Evolutionary conservation across 371 early-diverging fungal genomes (phyloP).

Genomic region (Capillidium heterosporum): DNA sequence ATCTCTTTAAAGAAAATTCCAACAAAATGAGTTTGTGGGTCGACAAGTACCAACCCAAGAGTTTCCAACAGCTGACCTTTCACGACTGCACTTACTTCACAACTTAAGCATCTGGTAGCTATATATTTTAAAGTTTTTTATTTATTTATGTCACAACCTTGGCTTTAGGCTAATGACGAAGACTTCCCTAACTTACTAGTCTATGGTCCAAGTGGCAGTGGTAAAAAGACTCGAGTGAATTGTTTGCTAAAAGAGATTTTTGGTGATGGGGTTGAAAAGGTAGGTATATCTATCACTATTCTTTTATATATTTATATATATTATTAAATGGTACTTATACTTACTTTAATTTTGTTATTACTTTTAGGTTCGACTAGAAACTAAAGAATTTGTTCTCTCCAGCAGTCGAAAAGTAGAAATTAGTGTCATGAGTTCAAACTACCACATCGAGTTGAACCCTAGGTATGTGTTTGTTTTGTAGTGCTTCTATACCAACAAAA

Average conservation of each 20-base stretch:
- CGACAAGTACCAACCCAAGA: conserved; percentile 86
- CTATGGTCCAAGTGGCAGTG: conserved; percentile 92
- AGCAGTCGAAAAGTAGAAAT: conserved; percentile 69
- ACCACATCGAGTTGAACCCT: conserved; percentile 83
- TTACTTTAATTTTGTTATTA: not conserved
- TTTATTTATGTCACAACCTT: not conserved
- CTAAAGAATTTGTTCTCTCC: conserved; percentile 63
- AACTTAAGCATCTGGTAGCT: conserved; percentile 58
- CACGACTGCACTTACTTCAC: conserved; percentile 52
- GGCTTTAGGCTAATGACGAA: conserved; percentile 38
- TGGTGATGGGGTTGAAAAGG: conserved; percentile 88
- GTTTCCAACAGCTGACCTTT: conserved; percentile 71
- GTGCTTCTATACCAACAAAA: conserved; percentile 10
- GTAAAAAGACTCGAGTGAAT: conserved; percentile 92
- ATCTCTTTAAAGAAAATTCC: no score
- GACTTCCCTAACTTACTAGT: conserved; percentile 94
- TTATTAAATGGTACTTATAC: no score
- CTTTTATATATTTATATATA: no score
- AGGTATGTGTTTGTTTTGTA: conserved; percentile 28
- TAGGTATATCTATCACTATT: no score
- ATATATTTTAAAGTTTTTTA: not conserved
- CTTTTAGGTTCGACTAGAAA: conserved; percentile 69
- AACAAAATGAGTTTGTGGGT: conserved; percentile 85
- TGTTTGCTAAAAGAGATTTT: conserved; percentile 70
- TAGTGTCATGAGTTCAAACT: conserved; percentile 73